phyloP scores from a whole-genome alignment of 2,329 filamentous ascomycete species.

The Colletotrichum somersetense region DNA sequence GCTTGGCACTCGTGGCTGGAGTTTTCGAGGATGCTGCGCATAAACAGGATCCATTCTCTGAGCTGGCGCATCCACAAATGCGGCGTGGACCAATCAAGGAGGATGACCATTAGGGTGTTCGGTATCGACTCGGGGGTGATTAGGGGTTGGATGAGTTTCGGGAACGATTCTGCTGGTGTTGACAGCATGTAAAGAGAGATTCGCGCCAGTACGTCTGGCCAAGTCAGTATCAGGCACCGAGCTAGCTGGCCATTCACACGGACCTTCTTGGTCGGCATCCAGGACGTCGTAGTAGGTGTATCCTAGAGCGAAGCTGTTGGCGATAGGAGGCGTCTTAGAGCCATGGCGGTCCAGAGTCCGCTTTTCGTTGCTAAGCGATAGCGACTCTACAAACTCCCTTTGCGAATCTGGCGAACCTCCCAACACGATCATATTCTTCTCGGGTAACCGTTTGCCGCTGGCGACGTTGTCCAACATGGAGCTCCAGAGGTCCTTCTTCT shows the following conservation, averaged over 20 bases:
- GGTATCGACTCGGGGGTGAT: constrained; percentile 86
- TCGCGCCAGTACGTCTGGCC: constrained; percentile 86
- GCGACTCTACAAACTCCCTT: constrained; percentile 81
- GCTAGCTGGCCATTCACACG: constrained; percentile 39
- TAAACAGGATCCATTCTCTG: constrained; percentile 87
- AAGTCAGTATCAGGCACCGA: background rate
- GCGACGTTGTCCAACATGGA: constrained; percentile 92
- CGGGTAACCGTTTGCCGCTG: constrained; percentile 88
- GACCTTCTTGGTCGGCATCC: constrained; percentile 93
- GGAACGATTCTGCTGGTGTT: constrained; percentile 86
- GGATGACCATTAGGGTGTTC: constrained; percentile 87
- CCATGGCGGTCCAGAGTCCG: constrained; percentile 67
- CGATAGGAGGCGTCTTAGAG: constrained; percentile 79
- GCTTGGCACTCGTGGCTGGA: constrained; percentile 82
- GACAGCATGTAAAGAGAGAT: constrained; percentile 90
- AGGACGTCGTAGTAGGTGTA: constrained; percentile 97
- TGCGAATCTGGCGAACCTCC: constrained; percentile 87
- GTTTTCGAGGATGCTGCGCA: constrained; percentile 81
- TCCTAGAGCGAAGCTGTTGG: constrained; percentile 91
- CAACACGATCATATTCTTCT: constrained; percentile 90
- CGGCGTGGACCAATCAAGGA: constrained; percentile 96
- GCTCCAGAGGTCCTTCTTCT: constrained; percentile 93
- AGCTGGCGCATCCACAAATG: constrained; percentile 93
- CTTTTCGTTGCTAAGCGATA: constrained; percentile 67
- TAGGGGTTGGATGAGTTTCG: constrained; percentile 84